Percentiles rank a stretch among this genome's conserved stretches.
These are phyloP conservation scores for Fonsecaea nubica DNA, from an alignment of 2,329 filamentous ascomycete genomes.

Conservation along the genomic window DNA sequence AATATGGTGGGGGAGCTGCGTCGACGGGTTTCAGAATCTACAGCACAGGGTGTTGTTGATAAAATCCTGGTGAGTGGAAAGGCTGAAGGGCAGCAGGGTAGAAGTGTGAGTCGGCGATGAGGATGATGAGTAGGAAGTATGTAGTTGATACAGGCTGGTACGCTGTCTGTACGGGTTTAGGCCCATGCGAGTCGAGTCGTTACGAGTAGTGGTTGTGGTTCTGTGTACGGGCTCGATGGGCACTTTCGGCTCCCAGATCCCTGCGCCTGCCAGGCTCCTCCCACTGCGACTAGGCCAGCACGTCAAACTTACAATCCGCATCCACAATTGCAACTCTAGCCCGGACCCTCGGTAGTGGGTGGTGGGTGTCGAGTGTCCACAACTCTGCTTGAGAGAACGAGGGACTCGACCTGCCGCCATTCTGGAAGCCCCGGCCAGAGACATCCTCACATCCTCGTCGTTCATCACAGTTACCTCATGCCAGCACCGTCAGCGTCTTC, in stretches of 20 bases:
- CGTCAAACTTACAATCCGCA: slow-evolving; percentile 10
- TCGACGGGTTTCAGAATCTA: not conserved
- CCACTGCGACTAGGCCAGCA: not conserved
- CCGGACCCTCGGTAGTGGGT: slow-evolving; percentile 8
- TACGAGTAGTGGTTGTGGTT: slow-evolving; percentile 7
- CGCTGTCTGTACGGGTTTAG: slow-evolving; percentile 12
- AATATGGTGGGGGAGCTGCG: slow-evolving; percentile 6
- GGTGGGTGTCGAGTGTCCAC: not conserved
- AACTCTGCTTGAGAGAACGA: not conserved
- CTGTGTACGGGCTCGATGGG: slow-evolving; percentile 12
- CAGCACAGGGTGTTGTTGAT: slow-evolving; percentile 6
- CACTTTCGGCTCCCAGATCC: slow-evolving; percentile 20
- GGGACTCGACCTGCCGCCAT: not conserved
- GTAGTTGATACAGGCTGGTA: slow-evolving; percentile 1
- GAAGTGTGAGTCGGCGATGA: slow-evolving; percentile 22
- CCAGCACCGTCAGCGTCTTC: not conserved
- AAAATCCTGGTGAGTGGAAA: not conserved
- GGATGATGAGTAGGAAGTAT: slow-evolving; percentile 16
- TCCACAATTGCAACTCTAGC: slow-evolving; percentile 16
- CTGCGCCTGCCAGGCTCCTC: slow-evolving; percentile 10
- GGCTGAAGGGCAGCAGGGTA: slow-evolving; percentile 1
- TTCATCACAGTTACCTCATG: slow-evolving; percentile 3
- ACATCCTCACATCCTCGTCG: not conserved
- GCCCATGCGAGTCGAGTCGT: slow-evolving; percentile 21
- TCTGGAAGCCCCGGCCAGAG: not conserved